Percentiles rank a stretch among this genome's conserved stretches.
These are phyloP conservation scores for Acanthamoeba healyi DNA, from an alignment of 208 protist species.

Conservation along the genomic window DNA sequence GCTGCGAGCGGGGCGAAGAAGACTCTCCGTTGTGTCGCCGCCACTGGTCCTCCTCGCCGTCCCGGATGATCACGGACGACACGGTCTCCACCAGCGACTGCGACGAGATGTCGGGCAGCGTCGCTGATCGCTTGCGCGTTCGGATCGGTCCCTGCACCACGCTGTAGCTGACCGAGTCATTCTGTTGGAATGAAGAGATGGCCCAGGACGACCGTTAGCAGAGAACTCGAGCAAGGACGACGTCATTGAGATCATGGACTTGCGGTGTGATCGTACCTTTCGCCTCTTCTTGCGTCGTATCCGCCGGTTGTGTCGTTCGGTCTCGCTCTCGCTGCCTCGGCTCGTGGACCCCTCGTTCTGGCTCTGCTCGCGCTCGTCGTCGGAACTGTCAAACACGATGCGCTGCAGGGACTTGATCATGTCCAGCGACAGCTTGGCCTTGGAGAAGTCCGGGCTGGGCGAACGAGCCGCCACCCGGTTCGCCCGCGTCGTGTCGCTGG, in stretches of 20 bases:
- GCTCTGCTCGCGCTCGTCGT: background rate
- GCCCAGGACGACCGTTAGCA: too few relatives aligned
- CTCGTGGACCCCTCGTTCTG: background rate
- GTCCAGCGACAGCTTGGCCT: background rate
- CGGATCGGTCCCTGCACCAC: too few relatives aligned
- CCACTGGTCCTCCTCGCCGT: background rate
- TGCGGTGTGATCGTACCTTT: too few relatives aligned
- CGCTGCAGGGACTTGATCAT: constrained; percentile 37
- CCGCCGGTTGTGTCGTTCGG: background rate
- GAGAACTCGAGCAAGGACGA: too few relatives aligned
- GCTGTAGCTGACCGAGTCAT: too few relatives aligned
- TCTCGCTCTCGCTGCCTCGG: constrained; percentile 25
- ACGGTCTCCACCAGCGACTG: constrained; percentile 38
- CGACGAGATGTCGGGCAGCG: constrained; percentile 19
- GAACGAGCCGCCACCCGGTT: too few relatives aligned
- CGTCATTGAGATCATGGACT: too few relatives aligned
- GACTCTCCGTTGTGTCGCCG: background rate
- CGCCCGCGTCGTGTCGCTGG: too few relatives aligned
- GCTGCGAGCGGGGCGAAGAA: background rate
- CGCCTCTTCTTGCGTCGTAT: constrained; percentile 21
- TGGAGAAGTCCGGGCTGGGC: too few relatives aligned
- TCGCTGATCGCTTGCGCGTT: background rate
- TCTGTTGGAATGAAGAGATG: too few relatives aligned
- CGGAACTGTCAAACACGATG: constrained; percentile 14
- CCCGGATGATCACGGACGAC: constrained; percentile 8